Percentiles rank a stretch among this genome's conserved stretches.
phyloP scores from a whole-genome alignment of 2,329 filamentous ascomycete species.

The Microdochium trichocladiopsis region DNA sequence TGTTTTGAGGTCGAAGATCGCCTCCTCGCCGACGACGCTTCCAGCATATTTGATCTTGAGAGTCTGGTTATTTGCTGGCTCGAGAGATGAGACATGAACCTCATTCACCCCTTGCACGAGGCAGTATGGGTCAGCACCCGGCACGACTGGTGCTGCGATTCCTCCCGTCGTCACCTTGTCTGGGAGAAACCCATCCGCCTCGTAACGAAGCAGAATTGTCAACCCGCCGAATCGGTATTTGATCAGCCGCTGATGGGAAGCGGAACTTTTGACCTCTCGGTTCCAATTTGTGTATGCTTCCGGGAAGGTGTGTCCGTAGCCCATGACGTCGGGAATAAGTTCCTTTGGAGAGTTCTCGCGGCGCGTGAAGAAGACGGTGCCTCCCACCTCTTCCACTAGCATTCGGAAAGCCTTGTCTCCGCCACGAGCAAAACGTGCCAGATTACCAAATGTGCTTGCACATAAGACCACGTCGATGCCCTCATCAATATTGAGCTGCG shows the following conservation, averaged over 20 bases:
- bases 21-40: slow-evolving; percentile 16
- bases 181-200: slow-evolving; percentile 47
- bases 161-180: background rate
- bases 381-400: slow-evolving; percentile 45
- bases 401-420: slow-evolving; percentile 47
- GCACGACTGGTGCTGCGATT: background rate
- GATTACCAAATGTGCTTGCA: slow-evolving; percentile 52
- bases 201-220: slow-evolving; percentile 44
- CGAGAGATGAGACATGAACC: background rate
- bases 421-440: slow-evolving; percentile 47
- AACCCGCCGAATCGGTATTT: slow-evolving; percentile 49
- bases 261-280: slow-evolving; percentile 40
- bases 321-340: slow-evolving; percentile 43
- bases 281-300: slow-evolving; percentile 62
- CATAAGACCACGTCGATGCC: slow-evolving; percentile 52
- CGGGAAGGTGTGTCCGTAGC: slow-evolving; percentile 61
- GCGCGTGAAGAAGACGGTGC: slow-evolving; percentile 56
- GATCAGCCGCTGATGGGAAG: slow-evolving; percentile 56
- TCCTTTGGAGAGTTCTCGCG: slow-evolving; percentile 54
- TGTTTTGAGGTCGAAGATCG: slow-evolving; percentile 37
- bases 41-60: slow-evolving; percentile 14
- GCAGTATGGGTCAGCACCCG: background rate
- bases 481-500: background rate
- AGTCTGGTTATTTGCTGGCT: background rate
- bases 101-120: background rate